A percentile compares a stretch with the other conserved stretches of the same genome.
These are phyloP conservation scores for Monilinia vaccinii-corymbosi DNA, from an alignment of 2,329 filamentous ascomycete species.

Conservation along the genomic window DNA sequence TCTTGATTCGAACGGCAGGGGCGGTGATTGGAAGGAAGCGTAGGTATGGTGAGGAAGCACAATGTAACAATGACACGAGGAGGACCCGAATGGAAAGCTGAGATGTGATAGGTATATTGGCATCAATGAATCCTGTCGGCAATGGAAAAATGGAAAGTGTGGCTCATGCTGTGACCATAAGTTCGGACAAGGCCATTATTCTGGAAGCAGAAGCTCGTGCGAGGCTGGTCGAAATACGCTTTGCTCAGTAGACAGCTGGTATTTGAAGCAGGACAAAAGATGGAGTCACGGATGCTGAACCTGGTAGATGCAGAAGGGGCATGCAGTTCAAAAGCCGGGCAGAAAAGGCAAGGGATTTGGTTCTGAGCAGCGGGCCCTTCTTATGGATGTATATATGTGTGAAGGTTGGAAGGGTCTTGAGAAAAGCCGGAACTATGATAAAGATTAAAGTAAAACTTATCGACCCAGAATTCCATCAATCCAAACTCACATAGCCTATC, in stretches of 20 bases:
- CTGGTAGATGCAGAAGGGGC: conserved; percentile 22
- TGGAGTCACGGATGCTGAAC: conserved; percentile 18
- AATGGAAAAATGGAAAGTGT: conserved; percentile 22
- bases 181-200: conserved; percentile 26
- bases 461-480: background rate
- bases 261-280: conserved; percentile 12
- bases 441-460: background rate
- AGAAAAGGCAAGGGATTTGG: conserved; percentile 17
- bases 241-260: conserved; percentile 18
- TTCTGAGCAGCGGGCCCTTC: conserved; percentile 16
- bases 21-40: conserved; percentile 10
- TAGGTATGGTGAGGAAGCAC: conserved; percentile 12
- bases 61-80: conserved; percentile 12
- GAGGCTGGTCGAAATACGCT: conserved; percentile 10
- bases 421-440: background rate
- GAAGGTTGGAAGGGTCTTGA: background rate
- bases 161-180: conserved; percentile 27
- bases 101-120: conserved; percentile 16
- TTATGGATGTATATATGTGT: conserved; percentile 11
- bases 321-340: conserved; percentile 10
- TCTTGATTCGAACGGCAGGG: conserved; percentile 18
- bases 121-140: conserved; percentile 18
- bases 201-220: conserved; percentile 27
- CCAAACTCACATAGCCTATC: background rate
- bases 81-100: conserved; percentile 13